Evolutionary conservation across 345 rosid species (phyloP).

Genomic region (Dimocarpus longan): DNA sequence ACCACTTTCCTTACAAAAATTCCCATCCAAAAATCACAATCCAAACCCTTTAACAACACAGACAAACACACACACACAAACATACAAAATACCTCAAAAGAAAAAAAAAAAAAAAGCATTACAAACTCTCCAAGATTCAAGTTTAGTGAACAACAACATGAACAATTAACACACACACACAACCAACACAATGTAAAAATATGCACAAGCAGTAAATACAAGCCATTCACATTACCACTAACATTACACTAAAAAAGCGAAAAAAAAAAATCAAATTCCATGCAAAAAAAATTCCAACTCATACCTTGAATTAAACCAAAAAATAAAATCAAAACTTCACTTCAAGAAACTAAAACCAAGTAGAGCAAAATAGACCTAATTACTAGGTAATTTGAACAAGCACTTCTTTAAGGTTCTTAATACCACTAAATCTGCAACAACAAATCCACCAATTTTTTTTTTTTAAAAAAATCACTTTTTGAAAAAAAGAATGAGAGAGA

Average conservation of each 20-base stretch:
- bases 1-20: slow-evolving; percentile 18
- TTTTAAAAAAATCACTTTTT: too few species aligned
- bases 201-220: not conserved
- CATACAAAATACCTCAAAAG: not conserved
- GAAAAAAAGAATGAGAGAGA: not conserved
- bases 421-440: slow-evolving; percentile 10
- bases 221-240: not conserved
- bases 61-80: too few species aligned
- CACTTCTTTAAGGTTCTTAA: slow-evolving; percentile 4
- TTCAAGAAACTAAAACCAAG: not conserved
- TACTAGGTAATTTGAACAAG: slow-evolving; percentile 5
- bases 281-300: too few species aligned
- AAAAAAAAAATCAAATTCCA: not conserved
- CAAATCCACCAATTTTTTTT: not conserved
- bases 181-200: not conserved
- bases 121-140: not conserved
- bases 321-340: not conserved
- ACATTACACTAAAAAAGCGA: not conserved
- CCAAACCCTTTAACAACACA: slow-evolving; percentile 11
- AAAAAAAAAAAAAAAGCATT: not conserved
- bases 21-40: not conserved
- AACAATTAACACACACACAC: not conserved
- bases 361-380: not conserved
- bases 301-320: not conserved
- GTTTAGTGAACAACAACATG: not conserved